Base-by-base conservation (phyloP, 75 land plant genomes). In the Larix kaempferi region DNA sequence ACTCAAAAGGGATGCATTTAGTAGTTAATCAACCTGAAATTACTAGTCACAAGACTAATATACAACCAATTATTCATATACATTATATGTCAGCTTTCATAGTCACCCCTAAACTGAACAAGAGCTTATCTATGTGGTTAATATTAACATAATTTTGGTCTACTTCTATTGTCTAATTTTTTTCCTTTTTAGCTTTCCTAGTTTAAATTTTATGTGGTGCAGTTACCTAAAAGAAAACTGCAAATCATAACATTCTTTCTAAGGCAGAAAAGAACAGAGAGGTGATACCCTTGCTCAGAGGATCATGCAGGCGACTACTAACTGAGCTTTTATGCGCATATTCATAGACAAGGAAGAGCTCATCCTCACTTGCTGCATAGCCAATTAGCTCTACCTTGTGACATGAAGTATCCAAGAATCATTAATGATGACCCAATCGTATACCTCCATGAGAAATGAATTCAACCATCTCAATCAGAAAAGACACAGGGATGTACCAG, bases 301-400 rank as follows among this genome's bases (percentile, higher is more conserved):
- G 92, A 79, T 94, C 92, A 82, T 92, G 98, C 29, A 94, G 83
- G 78, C 91, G 90, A 78, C 75, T 94, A 76, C 69, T 87, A 35
- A 94, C 85, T 17, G 98, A 89, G 74, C 95, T 86, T 33, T 94
- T 90, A 74, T 92, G 91, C 37, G 95, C 91, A 86, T 82, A 92
- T 71, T 94, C 98, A 79, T 94, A 94, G 11, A 94, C 84, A 58
- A 94, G 85, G 77, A 90, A 94, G 10, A 94, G 87, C 66, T 92
- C 92, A 76, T 89, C 91, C 62, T 76, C 86, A 74, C 76, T 84
- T 39, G 92, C 90, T 21, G 91, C 88, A 84, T 92, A 92, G 55
- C 98, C 98, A 75, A 92, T 87, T 82, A 94, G 80, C 77, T 94
- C 92, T 86, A 91, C 93, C 93, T 91, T 88, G 86, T 63, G 37